Base-by-base conservation (phyloP, 2,329 filamentous ascomycete species). In the Nemania diffusa region DNA sequence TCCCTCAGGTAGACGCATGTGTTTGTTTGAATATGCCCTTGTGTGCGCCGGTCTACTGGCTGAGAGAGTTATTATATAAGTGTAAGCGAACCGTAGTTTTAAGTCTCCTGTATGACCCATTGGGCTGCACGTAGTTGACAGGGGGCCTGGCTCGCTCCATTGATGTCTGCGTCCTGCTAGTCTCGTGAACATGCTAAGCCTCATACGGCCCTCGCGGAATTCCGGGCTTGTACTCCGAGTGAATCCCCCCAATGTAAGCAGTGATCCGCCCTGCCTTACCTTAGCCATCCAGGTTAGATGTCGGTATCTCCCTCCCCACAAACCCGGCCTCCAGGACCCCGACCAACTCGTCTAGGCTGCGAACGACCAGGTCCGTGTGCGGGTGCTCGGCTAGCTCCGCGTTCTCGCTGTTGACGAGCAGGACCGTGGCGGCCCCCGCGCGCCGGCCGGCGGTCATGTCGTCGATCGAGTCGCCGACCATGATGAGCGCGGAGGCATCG, bases 371-470 rank as follows among this genome's bases (percentile, higher is more conserved):
- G 79, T 97, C 93, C 0, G 93, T 97, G 78, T 93, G 88, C 70
- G 89, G 86, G 76, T 97, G 92, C 26, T 87, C 83, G 7, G 84
- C 87, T 65, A 97, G 77, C 71, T 91, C 85, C 62, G 79, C 79
- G 76, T 97, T 97, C n/a, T 86, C 90, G n/a, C 92, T 88, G 75
- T 97, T 97, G 17, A 91, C 85, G 51, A 99, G 83, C 76, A 98
- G 77, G n/a, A 98, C 94, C 0, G 96, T 98, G 37, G 93, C 92
- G 1, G 94, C 93, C 0, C 95, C 95, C 0, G 95, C 95, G 59
- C 84, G 85, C 67, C 91, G 87, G 0, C 96, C 95, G 0, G 95
- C 93, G 7, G 91, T 92, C 88, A 98, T 97, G 77, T 99, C 96
- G 78, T 98, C 96, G 62, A 97, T 88, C 17, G 91, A 94, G 77